Base-by-base conservation (phyloP, 2,329 filamentous ascomycete species). In the Chrysoporthe puriensis region DNA sequence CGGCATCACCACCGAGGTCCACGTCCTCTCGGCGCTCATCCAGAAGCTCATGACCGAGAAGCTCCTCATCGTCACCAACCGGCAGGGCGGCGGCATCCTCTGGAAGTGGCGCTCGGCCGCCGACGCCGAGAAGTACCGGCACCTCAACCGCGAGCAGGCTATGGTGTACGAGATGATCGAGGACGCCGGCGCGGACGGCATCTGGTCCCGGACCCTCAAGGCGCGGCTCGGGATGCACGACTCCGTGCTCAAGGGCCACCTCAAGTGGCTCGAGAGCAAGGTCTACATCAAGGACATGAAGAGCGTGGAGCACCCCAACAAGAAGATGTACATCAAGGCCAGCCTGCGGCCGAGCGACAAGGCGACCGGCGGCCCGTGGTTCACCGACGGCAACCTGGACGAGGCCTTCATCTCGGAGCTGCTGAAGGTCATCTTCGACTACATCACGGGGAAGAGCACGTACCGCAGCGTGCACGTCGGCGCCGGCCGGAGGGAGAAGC, bases 321-420 rank as follows among this genome's bases (percentile, higher is more conserved):
- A 96, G 77, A 97, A 97, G 81, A 97, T 97, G 86, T 99, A 96
- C 84, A 97, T 99, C 85, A 90, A 97, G 75, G 88, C 90, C 64
- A 90, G 90, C 70, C 86, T 99, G 69, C 88, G 89, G 13, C 95
- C 96, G 0, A 93, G 91, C 64, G 94, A 97, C 70, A 91, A 96
- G 70, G 92, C 96, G 59, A 97, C 94, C 0, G 96, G 96, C 60
- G 96, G 96, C 1, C 91, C 93, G 9, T 99, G 95, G 93, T 97
- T 96, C 78, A 94, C 92, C 8, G 94, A 97, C 71, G 92, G 93
- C 63, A 91, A 94, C 71, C 86, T 98, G 14, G 96, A 99, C 79
- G 90, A 92, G 71, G 91, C 91, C 68, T 93, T 99, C 77, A 94
- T 98, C 73, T 89, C 92, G 66, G 88, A 88, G 54, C 83, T 97